Base-by-base conservation (phyloP, 2,329 filamentous ascomycete genomes). In the Sporothrix globosa region DNA sequence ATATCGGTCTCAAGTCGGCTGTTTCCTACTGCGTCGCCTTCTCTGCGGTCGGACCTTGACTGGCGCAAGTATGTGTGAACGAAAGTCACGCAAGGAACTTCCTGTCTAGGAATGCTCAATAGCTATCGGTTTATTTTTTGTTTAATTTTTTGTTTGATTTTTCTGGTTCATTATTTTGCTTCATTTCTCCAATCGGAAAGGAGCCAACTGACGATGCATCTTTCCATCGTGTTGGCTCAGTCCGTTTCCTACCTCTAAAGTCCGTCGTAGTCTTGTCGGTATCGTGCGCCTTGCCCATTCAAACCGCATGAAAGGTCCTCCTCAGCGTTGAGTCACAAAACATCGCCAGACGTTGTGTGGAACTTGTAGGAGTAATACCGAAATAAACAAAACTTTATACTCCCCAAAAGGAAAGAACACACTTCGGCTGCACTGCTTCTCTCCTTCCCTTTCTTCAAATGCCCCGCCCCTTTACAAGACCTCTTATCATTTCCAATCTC, bases 1-100 rank as follows among this genome's bases (percentile, higher is more conserved):
- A 48, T 48, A 19, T 27, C 41, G 39, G 60, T 63, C 21, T 63
- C 60, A 46, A 52, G 34, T 60, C 56, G 34, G 27, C 9, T 44
- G 56, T 30, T 19, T 1, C 4, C 2, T 17, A 34, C 7, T 34
- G 34, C 34, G 44, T 48, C 14, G 44, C 17, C 44, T 48, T 41
- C 54, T 39, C 24, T 2, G 3, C 44, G 14, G 9, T 34, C 3
- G 9, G 14, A 3, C 1, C 34, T 2, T 58, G 17, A 3, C 10
- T 24, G 56, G 21, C n/a, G n/a, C 56, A 56, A 10, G 5, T 39
- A 19, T 13, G 7, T 58, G 56, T 24, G 14, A 39, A 60, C 34
- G 34, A 9, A 34, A 34, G 5, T 6, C 19, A 60, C 34, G 56
- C 56, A 60, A 60, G 11, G 10, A 60, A 7, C 34, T 60, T 24